Base-by-base conservation (phyloP, 768 basidiomycete genomes). In the Lentinula lateritia region DNA sequence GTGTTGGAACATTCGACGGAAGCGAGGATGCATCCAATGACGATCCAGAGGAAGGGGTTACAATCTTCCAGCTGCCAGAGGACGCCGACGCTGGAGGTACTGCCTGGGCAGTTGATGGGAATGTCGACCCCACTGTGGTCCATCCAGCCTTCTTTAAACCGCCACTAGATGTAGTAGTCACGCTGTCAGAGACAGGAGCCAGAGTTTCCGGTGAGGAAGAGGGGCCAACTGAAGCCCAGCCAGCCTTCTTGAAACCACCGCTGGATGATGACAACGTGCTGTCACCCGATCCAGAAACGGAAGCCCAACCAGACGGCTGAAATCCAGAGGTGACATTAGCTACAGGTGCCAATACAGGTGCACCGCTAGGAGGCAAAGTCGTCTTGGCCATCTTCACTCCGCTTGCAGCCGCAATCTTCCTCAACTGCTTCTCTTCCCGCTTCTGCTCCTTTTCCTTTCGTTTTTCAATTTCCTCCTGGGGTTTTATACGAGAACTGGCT, bases 361-460 rank as follows among this genome's bases (percentile, higher is more conserved):
- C 71, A 57, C 69, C 62, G 16, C 67, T 55, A 60, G 68, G 18
- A 20, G 38, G 55, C 62, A 72, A 61, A 36, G 64, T 8, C n/a
- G 77, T 71, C 68, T 82, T 84, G 8, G 79, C 66, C 74, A 93
- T 84, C 72, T 81, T 90, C 69, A 94, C 84, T 4, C 92, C 92
- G 42, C 83, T 86, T 0, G 92, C 92, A 55, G 86, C 88, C 6
- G 92, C 92, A 35, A 93, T 84, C 72, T 92, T 92, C 61, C 90
- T 78, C 28, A 93, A 78, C 67, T 93, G 90, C 71, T 89, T 92
- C 71, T 93, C 91, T 72, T 94, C 92, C 42, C 91, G 80, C 70
- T 86, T 90, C 5, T 89, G 82, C 70, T 94, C 92, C 72, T 93
- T 93, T 74, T 93, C 92, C 68, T 90, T 90, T 54, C 88, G 83